These are phyloP conservation scores for Aspergillus candidus DNA, from an alignment of 2,329 filamentous ascomycete species.

Conservation along the genomic window DNA sequence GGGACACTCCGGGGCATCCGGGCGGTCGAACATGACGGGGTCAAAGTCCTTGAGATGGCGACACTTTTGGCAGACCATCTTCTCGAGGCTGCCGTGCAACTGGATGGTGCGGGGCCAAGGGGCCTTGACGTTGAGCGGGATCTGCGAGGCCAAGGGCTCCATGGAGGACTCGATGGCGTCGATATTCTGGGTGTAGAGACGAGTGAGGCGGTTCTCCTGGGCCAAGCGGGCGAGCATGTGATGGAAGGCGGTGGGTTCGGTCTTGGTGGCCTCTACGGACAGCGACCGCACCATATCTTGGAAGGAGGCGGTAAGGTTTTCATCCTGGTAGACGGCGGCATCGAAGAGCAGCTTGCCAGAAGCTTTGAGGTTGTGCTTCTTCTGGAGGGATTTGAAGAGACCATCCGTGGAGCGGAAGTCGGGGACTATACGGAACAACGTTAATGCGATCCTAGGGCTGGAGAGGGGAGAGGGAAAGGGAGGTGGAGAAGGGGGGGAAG, in stretches of 20 bases:
- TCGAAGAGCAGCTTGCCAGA: conserved; percentile 96
- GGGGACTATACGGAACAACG: conserved; percentile 55
- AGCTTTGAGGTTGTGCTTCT: conserved; percentile 82
- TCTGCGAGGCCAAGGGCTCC: conserved; percentile 68
- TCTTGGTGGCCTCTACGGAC: conserved; percentile 68
- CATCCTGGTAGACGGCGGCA: conserved; percentile 93
- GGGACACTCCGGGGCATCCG: conserved; percentile 72
- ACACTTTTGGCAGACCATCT: conserved; percentile 97
- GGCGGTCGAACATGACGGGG: conserved; percentile 72
- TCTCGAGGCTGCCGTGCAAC: conserved; percentile 84
- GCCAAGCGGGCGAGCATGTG: conserved; percentile 87
- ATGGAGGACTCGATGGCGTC: conserved; percentile 88
- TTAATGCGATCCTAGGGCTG: conserved; percentile 4
- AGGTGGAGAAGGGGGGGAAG: conserved; percentile 9
- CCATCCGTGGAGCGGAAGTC: conserved; percentile 92
- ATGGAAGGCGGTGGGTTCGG: conserved; percentile 82
- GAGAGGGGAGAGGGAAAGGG: neutral
- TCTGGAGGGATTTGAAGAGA: conserved; percentile 77
- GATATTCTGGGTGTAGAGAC: conserved; percentile 94
- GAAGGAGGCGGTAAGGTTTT: conserved; percentile 80
- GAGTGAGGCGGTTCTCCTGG: conserved; percentile 76
- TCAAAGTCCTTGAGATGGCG: conserved; percentile 70
- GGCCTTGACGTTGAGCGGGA: conserved; percentile 75
- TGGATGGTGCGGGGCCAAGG: conserved; percentile 94
- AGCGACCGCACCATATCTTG: conserved; percentile 94